Evolutionary conservation across 768 basidiomycete species (phyloP), one percentile per base, ranked within the genome.

Genomic region (Aureoboletus auriporus): DNA sequence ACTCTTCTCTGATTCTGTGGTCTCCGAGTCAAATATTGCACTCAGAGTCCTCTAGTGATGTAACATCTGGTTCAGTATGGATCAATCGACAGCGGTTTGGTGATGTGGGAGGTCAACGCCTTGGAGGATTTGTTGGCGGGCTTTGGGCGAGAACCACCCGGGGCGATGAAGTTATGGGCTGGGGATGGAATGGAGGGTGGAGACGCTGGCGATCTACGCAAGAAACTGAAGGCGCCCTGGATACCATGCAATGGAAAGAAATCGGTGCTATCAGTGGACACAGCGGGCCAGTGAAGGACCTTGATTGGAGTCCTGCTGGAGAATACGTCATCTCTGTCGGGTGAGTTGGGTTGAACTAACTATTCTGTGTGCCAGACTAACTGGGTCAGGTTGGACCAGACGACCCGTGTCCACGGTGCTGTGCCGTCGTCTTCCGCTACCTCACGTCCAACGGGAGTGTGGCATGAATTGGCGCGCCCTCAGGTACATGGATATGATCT

Each of bases 401-500:
- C 94, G 0, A 86, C 91, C 1, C 82, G 96, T 13, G 80, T 97
- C 51, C 93, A 97, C 60, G 92, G 82, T 0, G 75, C 80, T 23
- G 62, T 73, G 59, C 71, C 50, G 9, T 47, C 46, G n/a, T 38
- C 51, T 28, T 28, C 48, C 7, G 39, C 53, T n/a, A 20, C 46
- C 17, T 50, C 52, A 1, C 28, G 46, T 9, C 39, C 52, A 30
- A 50, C 54, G 2, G 55, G 54, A 13, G 67, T 71, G 8, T 95
- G 93, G 93, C 86, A 88, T 58, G 96, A 99, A 63, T 72, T 98
- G 26, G 80, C 80, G 26, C 83, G 96, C 4, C 96, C 96, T 16
- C 96, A 99, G 67, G 84, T 97, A 14, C 96, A 99, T 69, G 96
- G 96, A 7, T 97, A 98, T 65, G 93, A 97, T 60, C 71, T 98